Base-by-base conservation (phyloP, 371 early-diverging fungal genomes). In the Lichtheimia ornata region DNA sequence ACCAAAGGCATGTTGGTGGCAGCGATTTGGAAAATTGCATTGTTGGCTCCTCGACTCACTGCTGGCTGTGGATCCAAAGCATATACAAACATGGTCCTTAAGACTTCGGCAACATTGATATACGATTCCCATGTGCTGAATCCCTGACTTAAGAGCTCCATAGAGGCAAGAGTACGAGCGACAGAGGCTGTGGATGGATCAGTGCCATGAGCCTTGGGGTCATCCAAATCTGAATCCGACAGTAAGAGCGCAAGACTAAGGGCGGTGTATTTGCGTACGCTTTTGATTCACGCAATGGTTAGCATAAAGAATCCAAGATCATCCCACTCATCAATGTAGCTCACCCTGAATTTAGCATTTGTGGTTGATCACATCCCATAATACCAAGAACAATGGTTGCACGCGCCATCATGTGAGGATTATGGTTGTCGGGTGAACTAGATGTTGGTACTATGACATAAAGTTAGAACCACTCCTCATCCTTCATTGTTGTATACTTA, bases 51-150 rank as follows among this genome's bases (percentile, higher is more conserved):
- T 4, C 80, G 72, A 27, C 70, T 82, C 18, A 75, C 69, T n/a
- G 68, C 59, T 2, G 74, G 65, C n/a, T 70, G 71, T 15, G 72
- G 40, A 41, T 81, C 82, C 20, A 74, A 63, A 1, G 88, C 79
- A 66, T 89, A 80, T 4, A 66, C 59, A 57, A 93, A 87, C 2
- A 95, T 60, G 0, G 86, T 84, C 0, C 88, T 77, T 3, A 95
- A 66, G 4, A 93, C 84, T 3, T 82, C 83, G 4, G 90, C 74
- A 0, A 88, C 87, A 61, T 92, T 88, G 44, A 93, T 73, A 60
- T 88, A 89, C 0, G 88, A 83, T 53, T 94, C 93, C 93, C 93
- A 94, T 0, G 82, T 79, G 22, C 82, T 59, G 65, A 92, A 94
- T 0, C 93, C 95, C 58, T 85, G 82, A 3, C 91, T 88, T 5